These are phyloP conservation scores for Paraglomus brasilianum DNA, from an alignment of 192 early-diverging fungal species.

Conservation along the genomic window DNA sequence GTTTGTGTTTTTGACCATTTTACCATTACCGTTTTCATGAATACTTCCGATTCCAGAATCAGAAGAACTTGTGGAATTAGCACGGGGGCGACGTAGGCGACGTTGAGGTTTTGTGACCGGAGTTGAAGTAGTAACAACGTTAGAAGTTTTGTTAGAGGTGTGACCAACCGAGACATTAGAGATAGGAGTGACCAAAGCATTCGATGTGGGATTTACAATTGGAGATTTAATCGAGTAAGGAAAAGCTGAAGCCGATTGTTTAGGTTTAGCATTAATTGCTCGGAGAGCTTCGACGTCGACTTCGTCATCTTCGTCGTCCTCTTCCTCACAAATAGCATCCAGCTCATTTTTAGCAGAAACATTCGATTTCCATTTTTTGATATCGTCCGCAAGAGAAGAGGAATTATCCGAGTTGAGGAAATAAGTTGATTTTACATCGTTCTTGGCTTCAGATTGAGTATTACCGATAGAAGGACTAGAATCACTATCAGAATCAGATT, in stretches of 20 bases:
- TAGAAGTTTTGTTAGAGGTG: not conserved
- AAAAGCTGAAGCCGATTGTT: too few species aligned
- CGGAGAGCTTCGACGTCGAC: not conserved
- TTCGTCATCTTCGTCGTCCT: conserved; percentile 25
- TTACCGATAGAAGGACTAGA: not conserved
- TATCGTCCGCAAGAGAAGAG: not conserved
- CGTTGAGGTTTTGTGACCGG: not conserved
- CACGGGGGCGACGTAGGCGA: not conserved
- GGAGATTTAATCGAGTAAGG: not conserved
- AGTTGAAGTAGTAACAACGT: not conserved
- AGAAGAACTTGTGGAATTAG: not conserved
- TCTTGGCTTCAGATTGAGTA: not conserved
- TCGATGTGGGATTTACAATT: too few species aligned
- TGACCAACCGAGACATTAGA: not conserved
- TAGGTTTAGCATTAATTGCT: too few species aligned
- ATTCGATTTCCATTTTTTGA: not conserved
- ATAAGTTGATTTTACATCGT: too few species aligned
- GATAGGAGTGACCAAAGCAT: too few species aligned
- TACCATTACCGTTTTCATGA: not conserved
- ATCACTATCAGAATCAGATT: not conserved
- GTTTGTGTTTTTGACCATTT: too few species aligned
- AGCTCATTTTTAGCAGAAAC: conserved; percentile 17
- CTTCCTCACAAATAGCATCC: conserved; percentile 20
- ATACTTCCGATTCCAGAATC: not conserved
- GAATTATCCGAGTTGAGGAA: too few species aligned